Percentiles rank a stretch among this genome's conserved stretches.
phyloP scores from a whole-genome alignment of 2,329 filamentous ascomycete genomes.

The Zopfia rhizophila region DNA sequence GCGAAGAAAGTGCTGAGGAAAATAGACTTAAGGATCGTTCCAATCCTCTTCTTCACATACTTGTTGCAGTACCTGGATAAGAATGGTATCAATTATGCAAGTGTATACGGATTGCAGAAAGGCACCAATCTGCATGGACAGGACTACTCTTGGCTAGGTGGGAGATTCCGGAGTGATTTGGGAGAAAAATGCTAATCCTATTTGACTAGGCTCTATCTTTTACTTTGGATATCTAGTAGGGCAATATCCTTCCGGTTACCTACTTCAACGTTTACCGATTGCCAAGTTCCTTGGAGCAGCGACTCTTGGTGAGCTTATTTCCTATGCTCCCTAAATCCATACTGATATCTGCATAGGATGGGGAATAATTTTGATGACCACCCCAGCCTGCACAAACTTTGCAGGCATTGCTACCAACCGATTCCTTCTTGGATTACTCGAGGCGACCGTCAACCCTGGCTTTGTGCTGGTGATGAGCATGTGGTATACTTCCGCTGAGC shows the following conservation, averaged over 20 bases:
- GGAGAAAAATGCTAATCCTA: no score
- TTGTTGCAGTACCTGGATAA: constrained; percentile 56
- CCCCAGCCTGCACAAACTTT: constrained; percentile 53
- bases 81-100: constrained; percentile 63
- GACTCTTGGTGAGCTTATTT: constrained; percentile 43
- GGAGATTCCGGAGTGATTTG: constrained; percentile 29
- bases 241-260: constrained; percentile 57
- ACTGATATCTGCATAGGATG: constrained; percentile 38
- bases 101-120: constrained; percentile 60
- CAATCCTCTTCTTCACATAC: constrained; percentile 48
- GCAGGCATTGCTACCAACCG: constrained; percentile 50
- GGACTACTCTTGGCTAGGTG: constrained; percentile 63
- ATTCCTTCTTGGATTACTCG: constrained; percentile 50
- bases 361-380: constrained; percentile 55
- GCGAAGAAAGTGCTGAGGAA: constrained; percentile 42
- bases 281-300: constrained; percentile 57
- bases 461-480: constrained; percentile 50
- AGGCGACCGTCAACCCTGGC: constrained; percentile 49
- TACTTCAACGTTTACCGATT: constrained; percentile 58
- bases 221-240: constrained; percentile 62
- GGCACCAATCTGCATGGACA: constrained; percentile 60
- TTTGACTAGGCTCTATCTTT: constrained; percentile 58
- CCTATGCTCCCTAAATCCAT: not conserved
- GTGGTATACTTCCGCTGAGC: constrained; percentile 58
- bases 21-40: constrained; percentile 42